Percentiles rank a stretch among this genome's conserved stretches.
phyloP scores from a whole-genome alignment of 2,329 filamentous ascomycete species.

The Ramularia collo-cygni region DNA sequence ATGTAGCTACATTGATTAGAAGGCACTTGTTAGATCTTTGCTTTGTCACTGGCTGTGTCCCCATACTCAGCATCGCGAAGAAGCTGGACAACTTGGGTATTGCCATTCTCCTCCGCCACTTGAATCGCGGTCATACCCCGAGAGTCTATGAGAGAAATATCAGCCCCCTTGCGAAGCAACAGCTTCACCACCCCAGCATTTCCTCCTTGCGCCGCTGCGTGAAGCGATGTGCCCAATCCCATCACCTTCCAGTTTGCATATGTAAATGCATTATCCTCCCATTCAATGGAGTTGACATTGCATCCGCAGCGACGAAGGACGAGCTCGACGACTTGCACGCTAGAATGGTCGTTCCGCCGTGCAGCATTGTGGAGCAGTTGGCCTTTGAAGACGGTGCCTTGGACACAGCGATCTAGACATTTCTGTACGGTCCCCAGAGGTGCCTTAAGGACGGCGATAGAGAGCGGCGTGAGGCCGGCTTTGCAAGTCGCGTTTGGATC shows the following conservation, averaged over 20 bases:
- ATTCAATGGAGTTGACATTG: conserved; percentile 9
- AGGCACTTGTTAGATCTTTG: no score
- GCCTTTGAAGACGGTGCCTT: conserved; percentile 3
- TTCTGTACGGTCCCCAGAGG: conserved; percentile 6
- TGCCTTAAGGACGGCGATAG: conserved; percentile 7
- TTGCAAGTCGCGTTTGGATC: conserved; percentile 13
- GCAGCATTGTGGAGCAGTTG: conserved; percentile 10
- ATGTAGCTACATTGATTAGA: no score
- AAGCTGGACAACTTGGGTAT: no score
- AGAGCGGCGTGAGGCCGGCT: conserved; percentile 12
- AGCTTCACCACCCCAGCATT: conserved; percentile 4
- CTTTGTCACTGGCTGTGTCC: no score
- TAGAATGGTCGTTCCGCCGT: no score
- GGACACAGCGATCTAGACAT: conserved; percentile 6
- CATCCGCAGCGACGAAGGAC: conserved; percentile 7
- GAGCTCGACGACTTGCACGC: conserved; percentile 4
- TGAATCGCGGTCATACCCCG: conserved; percentile 9
- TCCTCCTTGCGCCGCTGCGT: conserved; percentile 12
- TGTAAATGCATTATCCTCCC: conserved; percentile 12
- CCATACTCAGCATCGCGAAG: no score
- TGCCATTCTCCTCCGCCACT: conserved; percentile 11
- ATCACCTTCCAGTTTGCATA: conserved; percentile 11
- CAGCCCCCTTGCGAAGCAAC: conserved; percentile 6
- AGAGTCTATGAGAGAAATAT: conserved; percentile 9
- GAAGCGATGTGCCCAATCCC: conserved; percentile 13